phyloP scores from a whole-genome alignment of 148 eudicot species.

The Vaccinium macrocarpon region DNA sequence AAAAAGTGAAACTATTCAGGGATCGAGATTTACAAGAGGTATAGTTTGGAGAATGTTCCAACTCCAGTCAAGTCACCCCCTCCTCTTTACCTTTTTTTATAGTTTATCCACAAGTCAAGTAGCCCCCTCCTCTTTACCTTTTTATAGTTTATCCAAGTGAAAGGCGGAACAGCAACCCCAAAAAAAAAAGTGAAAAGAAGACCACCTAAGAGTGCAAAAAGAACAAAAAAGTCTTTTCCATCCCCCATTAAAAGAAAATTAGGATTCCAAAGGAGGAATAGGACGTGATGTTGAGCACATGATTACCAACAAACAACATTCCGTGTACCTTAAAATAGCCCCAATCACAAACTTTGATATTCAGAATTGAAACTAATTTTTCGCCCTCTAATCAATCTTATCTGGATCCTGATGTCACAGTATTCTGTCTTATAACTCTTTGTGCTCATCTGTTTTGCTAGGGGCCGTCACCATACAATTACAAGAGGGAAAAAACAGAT shows the following conservation, averaged over 20 bases:
- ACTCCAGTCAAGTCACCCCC: background rate
- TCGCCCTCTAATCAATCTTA: background rate
- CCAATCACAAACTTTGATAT: background rate
- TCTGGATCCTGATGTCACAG: background rate
- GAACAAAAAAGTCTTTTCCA: background rate
- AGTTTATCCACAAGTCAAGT: background rate
- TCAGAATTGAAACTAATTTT: background rate
- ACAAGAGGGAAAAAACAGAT: background rate
- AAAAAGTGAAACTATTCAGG: background rate
- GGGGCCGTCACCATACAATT: background rate
- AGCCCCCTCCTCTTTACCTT: background rate
- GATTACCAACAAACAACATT: background rate
- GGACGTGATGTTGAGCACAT: background rate
- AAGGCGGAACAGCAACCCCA: background rate
- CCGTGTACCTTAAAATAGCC: background rate
- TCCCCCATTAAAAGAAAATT: background rate
- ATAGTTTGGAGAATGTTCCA: background rate
- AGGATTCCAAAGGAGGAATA: background rate
- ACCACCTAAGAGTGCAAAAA: background rate
- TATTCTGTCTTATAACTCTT: background rate
- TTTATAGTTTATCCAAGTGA: background rate
- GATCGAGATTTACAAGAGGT: background rate
- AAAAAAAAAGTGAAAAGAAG: background rate
- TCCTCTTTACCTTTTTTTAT: background rate
- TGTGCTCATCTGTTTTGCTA: slow-evolving; percentile 1